Conservation (phyloP, 495 filamentous ascomycete genomes). For the Chlorociboria aeruginascens region DNA sequence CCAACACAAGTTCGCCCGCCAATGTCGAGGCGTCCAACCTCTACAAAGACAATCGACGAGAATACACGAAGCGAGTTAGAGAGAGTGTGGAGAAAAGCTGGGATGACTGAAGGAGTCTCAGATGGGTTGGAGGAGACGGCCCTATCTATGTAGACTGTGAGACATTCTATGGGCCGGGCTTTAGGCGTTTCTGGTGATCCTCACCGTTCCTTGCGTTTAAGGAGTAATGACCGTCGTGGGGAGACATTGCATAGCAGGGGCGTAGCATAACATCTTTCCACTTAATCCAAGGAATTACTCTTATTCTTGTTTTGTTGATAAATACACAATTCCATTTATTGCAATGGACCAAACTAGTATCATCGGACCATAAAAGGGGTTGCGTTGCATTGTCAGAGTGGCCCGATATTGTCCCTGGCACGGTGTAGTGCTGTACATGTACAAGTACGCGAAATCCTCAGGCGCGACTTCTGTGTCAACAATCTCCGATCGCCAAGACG, state of each 20-base stretch:
- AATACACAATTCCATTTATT: not conserved
- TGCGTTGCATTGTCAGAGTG: constrained; percentile 10
- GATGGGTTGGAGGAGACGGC: not conserved
- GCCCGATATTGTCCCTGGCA: constrained; percentile 1
- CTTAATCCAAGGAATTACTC: not conserved
- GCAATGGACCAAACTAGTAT: not conserved
- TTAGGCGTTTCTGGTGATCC: constrained; percentile 8
- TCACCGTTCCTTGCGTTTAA: not conserved
- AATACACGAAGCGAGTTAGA: constrained; percentile 88
- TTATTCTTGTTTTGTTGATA: not conserved
- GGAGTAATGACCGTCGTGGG: not conserved
- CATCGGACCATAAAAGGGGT: constrained; percentile 7
- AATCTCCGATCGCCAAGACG: constrained; percentile 12
- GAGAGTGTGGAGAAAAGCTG: constrained; percentile 99
- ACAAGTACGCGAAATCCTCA: not conserved
- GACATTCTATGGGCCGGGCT: constrained; percentile 1
- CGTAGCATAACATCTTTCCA: not conserved
- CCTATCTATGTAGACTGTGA: not conserved
- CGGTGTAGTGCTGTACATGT: too few species aligned
- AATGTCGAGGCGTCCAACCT: constrained; percentile 98
- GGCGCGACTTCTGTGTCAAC: constrained; percentile 9
- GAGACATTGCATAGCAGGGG: constrained; percentile 9
- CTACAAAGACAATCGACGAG: constrained; percentile 94
- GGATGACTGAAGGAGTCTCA: constrained; percentile 52
- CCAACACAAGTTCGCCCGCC: constrained; percentile 92